Evolutionary conservation across 345 rosid genomes (phyloP), one percentile per base, ranked within the genome.

Genomic region (Euphorbia peplus): DNA sequence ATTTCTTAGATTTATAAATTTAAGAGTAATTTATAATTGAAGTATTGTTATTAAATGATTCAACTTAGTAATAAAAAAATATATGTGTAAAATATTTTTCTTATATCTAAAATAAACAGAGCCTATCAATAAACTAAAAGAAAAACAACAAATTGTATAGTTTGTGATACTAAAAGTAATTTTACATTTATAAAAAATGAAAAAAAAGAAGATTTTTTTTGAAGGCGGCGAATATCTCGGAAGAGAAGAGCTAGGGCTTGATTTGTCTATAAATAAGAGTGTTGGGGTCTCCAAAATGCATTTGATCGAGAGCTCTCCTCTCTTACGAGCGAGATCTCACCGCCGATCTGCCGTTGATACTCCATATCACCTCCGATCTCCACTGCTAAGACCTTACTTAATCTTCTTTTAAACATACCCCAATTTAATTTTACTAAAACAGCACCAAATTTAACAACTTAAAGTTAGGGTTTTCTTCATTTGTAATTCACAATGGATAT

Each of bases 401-500:
- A 11, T 44, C 50, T 44, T 44, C 12, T 6, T 44, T 15, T 44
- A 15, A 5, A 44, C 50, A 44, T 2, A 21, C 6, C 6, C 3
- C 12, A 51, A 51, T 16, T 21, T 4, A 51, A 51, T 51, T 3
- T 51, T 9, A 52, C 4, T 7, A 1, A 25, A 15, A 10, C 29
- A 2, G 25, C 28, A n/a, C n/a, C n/a, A 21, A 21, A 5, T 4
- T 25, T 1, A 53, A 24, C 30, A 26, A 24, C 3, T 29, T 70
- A 51, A 60, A 28, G 26, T n/a, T 64, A 69, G 67, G 61, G 73
- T 39, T 67, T 60, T 3, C 6, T 25, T 35, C 55, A 64, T 30
- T 67, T 46, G 60, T 68, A 53, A 52, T n/a, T 52, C 5, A 56
- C 28, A 56, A 81, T 81, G 84, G 76, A 95, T 83, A 74, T 80